Evolutionary conservation across 1,284 basidiomycete species (phyloP), one percentile per base, ranked within the genome.

Genomic region (Leccinum subrobustum): DNA sequence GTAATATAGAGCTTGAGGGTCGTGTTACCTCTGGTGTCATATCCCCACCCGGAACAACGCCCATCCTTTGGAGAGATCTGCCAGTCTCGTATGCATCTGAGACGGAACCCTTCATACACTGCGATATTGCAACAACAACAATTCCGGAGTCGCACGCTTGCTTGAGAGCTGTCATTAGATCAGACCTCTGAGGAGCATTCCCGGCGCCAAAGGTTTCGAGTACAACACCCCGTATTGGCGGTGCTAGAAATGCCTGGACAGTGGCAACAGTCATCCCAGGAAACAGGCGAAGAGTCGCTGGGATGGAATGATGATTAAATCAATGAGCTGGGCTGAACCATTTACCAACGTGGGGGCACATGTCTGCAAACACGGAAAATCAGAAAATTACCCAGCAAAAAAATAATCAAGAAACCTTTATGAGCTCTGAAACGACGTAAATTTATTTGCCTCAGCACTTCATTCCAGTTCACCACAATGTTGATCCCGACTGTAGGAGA

Each of bases 201-300:
- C 95, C 95, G 1, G 94, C 88, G 6, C 95, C 95, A 74, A 92
- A 97, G 1, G 91, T 93, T 73, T 96, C 92, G 4, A 97, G 80
- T 11, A 97, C 88, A 1, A 95, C 88, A 8, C 93, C 92, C 55
- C 81, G 83, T 11, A 88, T 84, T 2, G 90, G 87, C 6, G 88
- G 84, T 58, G 79, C 80, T 25, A 92, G 81, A 70, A 94, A 93
- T 1, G 89, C 88, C 16, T 80, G 84, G 55, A 93, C 79, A 11
- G 88, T 90, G 3, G 83, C 79, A 0, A 83, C 81, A 14, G 88
- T 87, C 63, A 96, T 92, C 23, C 95, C 95, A 2, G 95, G 95
- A 68, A 96, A 96, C 8, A 97, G 79, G 12, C 92, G 88, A 27
- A 94, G 76, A 11, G 87, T 89, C 6, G 88, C 91, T 92, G 57